Evolutionary conservation across 805 yeast genomes (phyloP).

Genomic region (Kluyveromyces dobzhanskii): DNA sequence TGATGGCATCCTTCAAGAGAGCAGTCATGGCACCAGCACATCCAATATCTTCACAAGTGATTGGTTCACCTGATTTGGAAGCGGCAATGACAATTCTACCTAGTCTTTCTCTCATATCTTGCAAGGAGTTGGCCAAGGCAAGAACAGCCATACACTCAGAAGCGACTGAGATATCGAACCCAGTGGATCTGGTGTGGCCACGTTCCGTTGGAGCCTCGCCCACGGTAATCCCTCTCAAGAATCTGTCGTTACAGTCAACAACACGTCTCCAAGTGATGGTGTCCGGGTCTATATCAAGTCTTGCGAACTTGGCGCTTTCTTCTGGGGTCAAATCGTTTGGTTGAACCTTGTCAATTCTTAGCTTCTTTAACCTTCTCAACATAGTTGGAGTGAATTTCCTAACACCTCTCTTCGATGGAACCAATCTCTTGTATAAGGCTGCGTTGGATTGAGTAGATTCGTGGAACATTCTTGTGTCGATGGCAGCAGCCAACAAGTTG

Average conservation of each 20-base stretch:
- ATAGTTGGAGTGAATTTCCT: constrained; percentile 61
- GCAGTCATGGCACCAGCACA: constrained; percentile 85
- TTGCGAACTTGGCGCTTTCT: constrained; percentile 55
- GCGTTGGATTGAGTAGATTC: constrained; percentile 67
- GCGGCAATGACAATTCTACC: constrained; percentile 72
- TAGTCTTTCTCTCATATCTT: constrained; percentile 65
- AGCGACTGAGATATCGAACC: constrained; percentile 80
- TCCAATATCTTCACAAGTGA: constrained; percentile 78
- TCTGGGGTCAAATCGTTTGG: constrained; percentile 67
- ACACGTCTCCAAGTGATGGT: constrained; percentile 78
- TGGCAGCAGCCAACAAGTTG: constrained; percentile 75
- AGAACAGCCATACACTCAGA: constrained; percentile 81
- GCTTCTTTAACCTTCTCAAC: constrained; percentile 56
- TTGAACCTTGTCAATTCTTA: constrained; percentile 60
- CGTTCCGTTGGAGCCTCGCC: constrained; percentile 80
- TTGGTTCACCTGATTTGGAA: constrained; percentile 58
- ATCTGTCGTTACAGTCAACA: constrained; percentile 77
- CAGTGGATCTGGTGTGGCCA: constrained; percentile 63
- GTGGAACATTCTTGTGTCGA: constrained; percentile 81
- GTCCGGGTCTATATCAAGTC: constrained; percentile 70
- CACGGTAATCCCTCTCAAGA: constrained; percentile 66
- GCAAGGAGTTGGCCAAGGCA: constrained; percentile 61
- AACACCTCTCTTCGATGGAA: constrained; percentile 64
- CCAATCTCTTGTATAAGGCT: constrained; percentile 64
- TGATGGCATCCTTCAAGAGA: constrained; percentile 69